Evolutionary conservation across 306 rosid genomes (phyloP), one percentile per base, ranked within the genome.

Genomic region (Pterocarpus santalinus): DNA sequence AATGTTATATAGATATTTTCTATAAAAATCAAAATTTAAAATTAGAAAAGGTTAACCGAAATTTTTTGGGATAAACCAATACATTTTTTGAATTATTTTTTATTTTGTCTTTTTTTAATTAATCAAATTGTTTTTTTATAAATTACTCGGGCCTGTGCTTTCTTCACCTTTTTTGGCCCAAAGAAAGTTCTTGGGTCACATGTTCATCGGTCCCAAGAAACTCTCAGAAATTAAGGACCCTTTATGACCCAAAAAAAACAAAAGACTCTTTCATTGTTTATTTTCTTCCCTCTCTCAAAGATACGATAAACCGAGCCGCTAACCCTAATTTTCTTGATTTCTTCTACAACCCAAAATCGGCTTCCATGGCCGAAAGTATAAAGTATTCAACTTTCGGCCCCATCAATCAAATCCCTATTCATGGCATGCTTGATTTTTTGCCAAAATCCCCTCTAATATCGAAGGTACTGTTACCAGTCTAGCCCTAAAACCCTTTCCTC

Each of bases 161-260:
- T 44, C 15, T 71, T 33, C n/a, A 15, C 9, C 1, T 34, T n/a
- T 8, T 71, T 7, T 52, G 76, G 64, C 64, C 76, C 63, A 71
- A 15, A 51, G n/a, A 41, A 38, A 39, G 33, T 8, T 49, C 8
- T 3, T 69, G 28, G 58, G 17, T 2, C 58, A 69, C 12, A 66
- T 36, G 41, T 43, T 67, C 17, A 5, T 0, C 8, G 7, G 6
- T 4, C 46, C 0, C 1, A 6, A 7, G 5, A 5, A 9, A 41
- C 15, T 47, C 28, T 22, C 28, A 22, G 28, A 22, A 22, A 22
- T 22, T 22, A 22, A 22, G 28, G 28, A 22, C 0, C 1, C 28
- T 22, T 22, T 22, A 22, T 43, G 47, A 8, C 10, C 52, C 52
- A 10, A 22, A 22, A 22, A 22, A 22, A 22, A n/a, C n/a, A n/a